A percentile compares a stretch with the other conserved stretches of the same genome.
Evolutionary conservation across 208 protist genomes (phyloP).

Genomic region (Leishmania major): DNA sequence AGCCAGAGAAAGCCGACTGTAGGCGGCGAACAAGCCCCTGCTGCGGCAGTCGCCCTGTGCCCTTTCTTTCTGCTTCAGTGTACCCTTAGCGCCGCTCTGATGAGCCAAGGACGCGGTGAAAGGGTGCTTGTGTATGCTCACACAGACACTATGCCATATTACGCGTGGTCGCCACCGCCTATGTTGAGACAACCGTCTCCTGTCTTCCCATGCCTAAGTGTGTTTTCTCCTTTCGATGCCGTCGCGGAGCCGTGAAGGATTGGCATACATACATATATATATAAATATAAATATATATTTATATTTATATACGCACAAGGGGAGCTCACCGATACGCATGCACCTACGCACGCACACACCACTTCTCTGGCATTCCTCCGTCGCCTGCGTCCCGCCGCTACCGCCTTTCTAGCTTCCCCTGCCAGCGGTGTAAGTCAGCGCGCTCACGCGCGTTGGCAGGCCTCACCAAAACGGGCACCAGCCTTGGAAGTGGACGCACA

Average conservation of each 20-base stretch:
- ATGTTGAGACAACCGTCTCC: neutral
- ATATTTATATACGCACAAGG: no score
- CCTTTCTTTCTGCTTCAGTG: neutral
- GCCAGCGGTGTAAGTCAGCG: neutral
- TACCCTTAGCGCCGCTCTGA: neutral
- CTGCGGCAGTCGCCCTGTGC: neutral
- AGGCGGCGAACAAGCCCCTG: neutral
- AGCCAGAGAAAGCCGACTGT: neutral
- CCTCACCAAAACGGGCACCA: slow-evolving; percentile 99
- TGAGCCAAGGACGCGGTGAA: neutral
- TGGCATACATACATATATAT: neutral
- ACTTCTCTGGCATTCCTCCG: neutral
- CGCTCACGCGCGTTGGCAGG: neutral
- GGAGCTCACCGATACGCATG: neutral
- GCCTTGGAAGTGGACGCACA: slow-evolving; percentile 99
- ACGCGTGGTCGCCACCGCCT: neutral
- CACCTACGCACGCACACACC: neutral
- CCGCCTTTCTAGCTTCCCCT: neutral
- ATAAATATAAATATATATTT: neutral
- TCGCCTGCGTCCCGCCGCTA: neutral
- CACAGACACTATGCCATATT: neutral
- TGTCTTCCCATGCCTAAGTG: neutral
- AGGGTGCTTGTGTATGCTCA: neutral
- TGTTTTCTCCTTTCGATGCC: no score
- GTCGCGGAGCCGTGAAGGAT: no score